Evolutionary conservation across 2,329 filamentous ascomycete species (phyloP).

Genomic region (Furcasterigmium sp.): DNA sequence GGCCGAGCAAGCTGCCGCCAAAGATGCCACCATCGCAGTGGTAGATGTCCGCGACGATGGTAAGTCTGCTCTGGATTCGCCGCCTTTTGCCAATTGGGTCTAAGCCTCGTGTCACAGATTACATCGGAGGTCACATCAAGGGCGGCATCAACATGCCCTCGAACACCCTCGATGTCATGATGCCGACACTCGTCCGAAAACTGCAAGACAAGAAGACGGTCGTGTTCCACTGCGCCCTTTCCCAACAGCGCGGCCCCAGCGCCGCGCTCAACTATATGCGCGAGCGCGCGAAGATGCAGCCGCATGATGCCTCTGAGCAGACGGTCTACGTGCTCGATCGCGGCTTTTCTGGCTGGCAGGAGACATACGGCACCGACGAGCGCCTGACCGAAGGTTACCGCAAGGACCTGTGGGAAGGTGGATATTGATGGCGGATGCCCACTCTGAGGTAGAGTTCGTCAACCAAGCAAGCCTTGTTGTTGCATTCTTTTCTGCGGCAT

Average conservation of each 20-base stretch:
- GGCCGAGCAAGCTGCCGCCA: slow-evolving; percentile 32
- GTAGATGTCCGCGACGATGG: slow-evolving; percentile 87
- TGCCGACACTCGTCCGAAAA: slow-evolving; percentile 77
- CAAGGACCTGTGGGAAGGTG: slow-evolving; percentile 76
- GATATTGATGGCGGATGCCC: slow-evolving; percentile 26
- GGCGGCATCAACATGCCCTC: slow-evolving; percentile 73
- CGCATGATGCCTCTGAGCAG: no score
- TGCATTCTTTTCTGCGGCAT: no score
- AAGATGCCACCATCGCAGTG: slow-evolving; percentile 56
- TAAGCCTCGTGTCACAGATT: slow-evolving; percentile 49
- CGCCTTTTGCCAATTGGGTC: background rate
- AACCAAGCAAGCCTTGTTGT: no score
- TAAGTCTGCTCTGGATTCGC: slow-evolving; percentile 26
- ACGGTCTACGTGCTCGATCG: slow-evolving; percentile 75
- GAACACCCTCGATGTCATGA: slow-evolving; percentile 63
- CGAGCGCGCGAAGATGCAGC: slow-evolving; percentile 53
- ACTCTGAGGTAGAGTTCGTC: no score
- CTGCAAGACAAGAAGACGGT: slow-evolving; percentile 75
- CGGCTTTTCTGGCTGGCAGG: slow-evolving; percentile 88
- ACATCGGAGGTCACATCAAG: slow-evolving; percentile 85
- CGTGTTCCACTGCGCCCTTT: slow-evolving; percentile 90
- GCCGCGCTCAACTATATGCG: slow-evolving; percentile 77
- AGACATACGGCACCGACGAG: slow-evolving; percentile 72
- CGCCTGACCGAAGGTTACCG: slow-evolving; percentile 77
- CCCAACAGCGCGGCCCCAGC: slow-evolving; percentile 81